Evolutionary conservation across 1,284 basidiomycete genomes (phyloP), one percentile per base, ranked within the genome.

Genomic region (Malassezia brasiliensis): DNA sequence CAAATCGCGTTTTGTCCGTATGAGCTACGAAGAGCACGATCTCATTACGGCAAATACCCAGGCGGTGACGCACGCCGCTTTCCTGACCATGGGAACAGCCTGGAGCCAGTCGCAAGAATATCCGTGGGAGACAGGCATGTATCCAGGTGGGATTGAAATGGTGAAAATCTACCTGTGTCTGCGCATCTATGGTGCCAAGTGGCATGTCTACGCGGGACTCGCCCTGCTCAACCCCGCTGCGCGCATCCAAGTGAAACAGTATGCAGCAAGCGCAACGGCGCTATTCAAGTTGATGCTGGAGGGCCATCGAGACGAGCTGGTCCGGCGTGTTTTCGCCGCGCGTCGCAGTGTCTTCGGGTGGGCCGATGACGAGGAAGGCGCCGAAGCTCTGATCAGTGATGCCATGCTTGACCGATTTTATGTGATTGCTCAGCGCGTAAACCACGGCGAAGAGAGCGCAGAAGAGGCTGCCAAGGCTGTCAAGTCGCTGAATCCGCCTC

Each of bases 121-220:
- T 74, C 94, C 94, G 2, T 98, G 93, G 94, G 91, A 96, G 76
- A 85, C 88, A 39, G 78, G 79, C 9, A 83, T 86, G 53, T 96
- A 96, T 77, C 88, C 94, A 35, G 88, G 90, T n/a, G 94, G 94
- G 0, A 93, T 98, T 68, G 93, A 98, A 77, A 93, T 90, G 8
- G 90, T 91, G 68, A 98, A 98, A 77, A 91, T 96, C 67, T 98
- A 98, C 80, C 87, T 98, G 72, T 86, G 68, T 46, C 57, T 74
- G 22, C 88, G 94, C 1, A 96, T 98, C 71, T 96, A 96, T 77
- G 83, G 88, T 41, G 93, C 91, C 74, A 87, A 90, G 68, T 98
- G 91, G 91, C 94, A 98, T 77, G 93, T 98, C 66, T 98, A 98
- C 74, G 94, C 94, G 25, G 94, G 93, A 3, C 83, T 98, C 12